phyloP scores from a whole-genome alignment of 148 eudicot genomes.

The Silene conica region DNA sequence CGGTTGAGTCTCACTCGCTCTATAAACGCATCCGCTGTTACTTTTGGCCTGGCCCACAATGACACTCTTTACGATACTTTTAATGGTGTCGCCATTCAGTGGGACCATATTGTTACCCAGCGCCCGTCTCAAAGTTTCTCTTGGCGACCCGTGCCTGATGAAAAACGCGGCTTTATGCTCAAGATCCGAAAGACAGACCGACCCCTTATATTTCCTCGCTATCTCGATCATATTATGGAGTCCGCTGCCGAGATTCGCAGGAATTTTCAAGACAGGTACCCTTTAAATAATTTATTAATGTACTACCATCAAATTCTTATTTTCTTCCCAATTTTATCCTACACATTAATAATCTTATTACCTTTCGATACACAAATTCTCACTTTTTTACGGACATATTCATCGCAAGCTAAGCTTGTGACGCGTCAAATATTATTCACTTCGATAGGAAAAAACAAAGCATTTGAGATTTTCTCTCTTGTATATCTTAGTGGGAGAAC shows the following conservation, averaged over 20 bases:
- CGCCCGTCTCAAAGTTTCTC: conserved; percentile 64
- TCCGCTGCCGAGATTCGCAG: conserved; percentile 54
- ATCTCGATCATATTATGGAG: conserved; percentile 60
- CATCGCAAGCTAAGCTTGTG: too few species aligned
- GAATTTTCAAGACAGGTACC: conserved; percentile 51
- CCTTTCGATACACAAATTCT: too few species aligned
- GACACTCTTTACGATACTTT: conserved; percentile 60
- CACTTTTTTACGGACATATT: too few species aligned
- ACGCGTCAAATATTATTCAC: too few species aligned
- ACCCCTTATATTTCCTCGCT: conserved; percentile 35
- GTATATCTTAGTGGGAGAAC: too few species aligned
- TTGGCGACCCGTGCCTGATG: conserved; percentile 90
- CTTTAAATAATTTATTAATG: too few species aligned
- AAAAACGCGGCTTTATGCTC: conserved; percentile 66
- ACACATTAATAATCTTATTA: too few species aligned
- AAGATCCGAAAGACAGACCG: conserved; percentile 50
- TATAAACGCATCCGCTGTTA: conserved; percentile 64
- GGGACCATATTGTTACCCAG: conserved; percentile 82
- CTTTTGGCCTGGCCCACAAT: conserved; percentile 70
- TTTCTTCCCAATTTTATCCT: too few species aligned
- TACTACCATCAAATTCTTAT: too few species aligned
- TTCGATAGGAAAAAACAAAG: too few species aligned
- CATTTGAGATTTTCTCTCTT: too few species aligned
- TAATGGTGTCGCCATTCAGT: conserved; percentile 41
- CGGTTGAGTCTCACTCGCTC: conserved; percentile 69